A percentile compares a stretch with the other conserved stretches of the same genome.
Conservation (phyloP, 78 protist species). For the Carpediemonas membranifera region DNA sequence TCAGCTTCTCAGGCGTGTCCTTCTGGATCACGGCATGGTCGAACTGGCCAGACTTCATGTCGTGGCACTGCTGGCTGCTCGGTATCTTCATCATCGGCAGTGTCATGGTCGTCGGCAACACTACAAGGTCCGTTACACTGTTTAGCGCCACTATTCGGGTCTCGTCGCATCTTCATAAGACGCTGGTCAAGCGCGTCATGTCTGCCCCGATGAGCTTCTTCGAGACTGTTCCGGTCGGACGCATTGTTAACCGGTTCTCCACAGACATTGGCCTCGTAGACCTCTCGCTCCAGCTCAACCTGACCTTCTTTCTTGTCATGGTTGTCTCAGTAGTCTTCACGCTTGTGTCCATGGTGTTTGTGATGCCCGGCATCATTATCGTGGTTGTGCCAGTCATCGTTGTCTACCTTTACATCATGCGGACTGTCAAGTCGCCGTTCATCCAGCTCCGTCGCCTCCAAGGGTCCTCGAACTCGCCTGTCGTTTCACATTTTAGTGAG, state of each 20-base stretch:
- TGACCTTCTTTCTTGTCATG: not conserved
- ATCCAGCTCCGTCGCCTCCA: constrained; percentile 28
- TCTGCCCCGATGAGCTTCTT: constrained; percentile 16
- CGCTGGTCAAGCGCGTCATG: not conserved
- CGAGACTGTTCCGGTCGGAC: constrained; percentile 16
- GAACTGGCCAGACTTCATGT: too few relatives aligned
- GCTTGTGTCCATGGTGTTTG: too few relatives aligned
- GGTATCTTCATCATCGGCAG: too few relatives aligned
- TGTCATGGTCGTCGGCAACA: too few relatives aligned
- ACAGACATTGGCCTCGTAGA: constrained; percentile 1
- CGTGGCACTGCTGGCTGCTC: too few relatives aligned
- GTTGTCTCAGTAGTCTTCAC: not conserved
- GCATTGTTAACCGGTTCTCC: constrained; percentile 86
- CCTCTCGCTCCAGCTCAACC: not conserved
- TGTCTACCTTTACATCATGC: not conserved
- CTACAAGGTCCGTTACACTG: not conserved
- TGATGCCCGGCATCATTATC: not conserved
- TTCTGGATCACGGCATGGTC: too few relatives aligned
- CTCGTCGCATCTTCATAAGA: not conserved
- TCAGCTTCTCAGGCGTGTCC: too few relatives aligned
- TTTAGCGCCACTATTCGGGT: not conserved
- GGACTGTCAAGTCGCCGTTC: not conserved
- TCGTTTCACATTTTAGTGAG: constrained; percentile 40
- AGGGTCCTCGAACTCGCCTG: constrained; percentile 29
- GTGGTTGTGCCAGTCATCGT: not conserved